Evolutionary conservation across 202 grass and related monocot genomes (phyloP), one percentile per base, ranked within the genome.

Genomic region (Eragrostis tef): DNA sequence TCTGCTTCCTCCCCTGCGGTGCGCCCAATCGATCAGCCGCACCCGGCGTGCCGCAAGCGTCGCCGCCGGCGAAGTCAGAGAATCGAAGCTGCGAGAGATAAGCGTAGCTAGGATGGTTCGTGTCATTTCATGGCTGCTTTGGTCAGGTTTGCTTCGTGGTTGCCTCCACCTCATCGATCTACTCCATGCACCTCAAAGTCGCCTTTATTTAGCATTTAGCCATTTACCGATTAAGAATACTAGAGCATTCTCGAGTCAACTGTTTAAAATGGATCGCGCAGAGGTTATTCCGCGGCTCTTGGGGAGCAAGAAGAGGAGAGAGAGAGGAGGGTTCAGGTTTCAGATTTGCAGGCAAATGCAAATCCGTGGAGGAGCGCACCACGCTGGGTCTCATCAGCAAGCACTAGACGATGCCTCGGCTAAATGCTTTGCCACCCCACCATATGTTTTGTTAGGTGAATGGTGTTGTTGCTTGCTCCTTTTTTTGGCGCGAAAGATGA

Each of bases 281-380:
- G 79, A 79, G 56, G 80, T 60, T 67, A 83, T 66, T 73, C 50
- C 9, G 5, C 58, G 73, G 31, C 83, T 66, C 75, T 86, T 42
- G n/a, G 13, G 34, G 63, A 17, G 31, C 48, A 21, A 9, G 34
- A 75, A 45, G 42, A 57, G 41, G 26, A 43, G 29, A 49, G 19
- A 8, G 34, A 39, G 34, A 39, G 29, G 58, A 29, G 46, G 24
- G 1, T 25, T 59, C 31, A 2, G 4, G 6, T 9, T 36, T 66
- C 31, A 46, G 29, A 26, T 15, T 57, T 88, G 82, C 82, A 76
- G 34, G 34, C 34, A 53, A 53, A 53, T 61, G 58, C 58, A 61
- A 88, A 83, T 90, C 88, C 88, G 86, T 53, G 59, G 60, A 68
- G 70, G 88, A 86, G 61, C 88, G 88, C 88, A 90, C 83, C 83